Evolutionary conservation across 2,329 filamentous ascomycete genomes (phyloP).

Genomic region (Ophiosphaerella herpotricha): DNA sequence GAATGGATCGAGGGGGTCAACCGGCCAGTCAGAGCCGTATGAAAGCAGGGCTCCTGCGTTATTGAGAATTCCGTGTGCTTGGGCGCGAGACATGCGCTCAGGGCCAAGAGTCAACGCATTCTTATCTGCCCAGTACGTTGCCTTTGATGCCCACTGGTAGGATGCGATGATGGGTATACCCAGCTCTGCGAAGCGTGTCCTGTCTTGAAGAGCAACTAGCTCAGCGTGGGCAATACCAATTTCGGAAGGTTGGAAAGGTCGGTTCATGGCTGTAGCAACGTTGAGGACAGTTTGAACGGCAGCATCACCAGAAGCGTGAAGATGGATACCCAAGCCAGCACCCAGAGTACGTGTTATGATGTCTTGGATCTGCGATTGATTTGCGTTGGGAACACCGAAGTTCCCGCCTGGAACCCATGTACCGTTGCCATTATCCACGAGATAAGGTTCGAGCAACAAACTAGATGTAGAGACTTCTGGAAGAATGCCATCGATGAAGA

Average conservation of each 20-base stretch:
- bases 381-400: constrained; percentile 3
- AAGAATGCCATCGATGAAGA: constrained; percentile 5
- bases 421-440: constrained; percentile 1
- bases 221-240: too few species aligned
- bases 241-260: background rate
- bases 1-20: constrained; percentile 5
- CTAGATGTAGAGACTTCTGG: background rate
- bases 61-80: background rate
- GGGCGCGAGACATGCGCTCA: background rate
- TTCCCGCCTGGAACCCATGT: constrained; percentile 4
- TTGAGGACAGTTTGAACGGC: constrained; percentile 1
- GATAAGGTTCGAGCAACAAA: constrained; percentile 1
- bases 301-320: constrained; percentile 1
- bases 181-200: constrained; percentile 2
- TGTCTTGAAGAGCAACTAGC: background rate
- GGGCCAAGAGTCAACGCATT: background rate
- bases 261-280: background rate
- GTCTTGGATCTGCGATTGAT: background rate
- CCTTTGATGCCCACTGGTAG: constrained; percentile 3
- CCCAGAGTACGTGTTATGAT: constrained; percentile 1
- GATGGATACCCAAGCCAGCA: constrained; percentile 1
- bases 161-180: background rate
- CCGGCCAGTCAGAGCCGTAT: constrained; percentile 7
- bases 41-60: constrained; percentile 1
- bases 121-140: constrained; percentile 1